phyloP scores from a whole-genome alignment of 2,329 filamentous ascomycete genomes.

The Verticillium longisporum region DNA sequence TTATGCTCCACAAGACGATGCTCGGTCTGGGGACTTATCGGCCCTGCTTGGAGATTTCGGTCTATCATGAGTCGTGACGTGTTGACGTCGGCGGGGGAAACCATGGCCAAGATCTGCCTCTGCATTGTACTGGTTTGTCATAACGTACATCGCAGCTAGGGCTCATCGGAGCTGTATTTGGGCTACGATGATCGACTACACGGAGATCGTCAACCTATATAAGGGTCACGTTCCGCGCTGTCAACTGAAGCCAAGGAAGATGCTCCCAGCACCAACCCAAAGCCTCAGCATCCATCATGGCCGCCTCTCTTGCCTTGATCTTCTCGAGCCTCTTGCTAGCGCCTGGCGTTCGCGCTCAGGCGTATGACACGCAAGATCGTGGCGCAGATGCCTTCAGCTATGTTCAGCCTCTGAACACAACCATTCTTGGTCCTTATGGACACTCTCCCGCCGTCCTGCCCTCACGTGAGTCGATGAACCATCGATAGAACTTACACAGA shows the following conservation, averaged over 20 bases:
- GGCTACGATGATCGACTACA: neutral
- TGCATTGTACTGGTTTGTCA: neutral
- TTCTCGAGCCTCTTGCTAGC: constrained; percentile 24
- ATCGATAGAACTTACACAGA: neutral
- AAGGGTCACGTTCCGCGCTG: neutral
- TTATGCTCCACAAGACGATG: neutral
- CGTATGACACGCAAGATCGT: constrained; percentile 16
- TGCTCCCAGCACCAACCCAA: neutral
- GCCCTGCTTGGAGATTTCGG: neutral
- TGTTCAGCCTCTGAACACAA: constrained; percentile 33
- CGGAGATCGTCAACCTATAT: neutral
- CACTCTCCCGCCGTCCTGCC: constrained; percentile 28
- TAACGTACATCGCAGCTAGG: too few species aligned
- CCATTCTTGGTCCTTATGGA: constrained; percentile 30
- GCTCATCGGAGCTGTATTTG: neutral
- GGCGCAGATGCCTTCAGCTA: constrained; percentile 24
- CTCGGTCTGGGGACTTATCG: neutral
- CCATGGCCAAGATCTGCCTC: neutral
- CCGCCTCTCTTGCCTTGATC: constrained; percentile 25
- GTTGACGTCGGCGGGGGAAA: neutral
- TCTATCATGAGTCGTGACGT: neutral
- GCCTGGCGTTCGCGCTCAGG: constrained; percentile 17
- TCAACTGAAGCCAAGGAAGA: neutral
- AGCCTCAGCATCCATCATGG: constrained; percentile 7
- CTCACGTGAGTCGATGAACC: constrained; percentile 22